Conservation (phyloP, 352 stramenopile species). For the Globisporangium perplexum region DNA sequence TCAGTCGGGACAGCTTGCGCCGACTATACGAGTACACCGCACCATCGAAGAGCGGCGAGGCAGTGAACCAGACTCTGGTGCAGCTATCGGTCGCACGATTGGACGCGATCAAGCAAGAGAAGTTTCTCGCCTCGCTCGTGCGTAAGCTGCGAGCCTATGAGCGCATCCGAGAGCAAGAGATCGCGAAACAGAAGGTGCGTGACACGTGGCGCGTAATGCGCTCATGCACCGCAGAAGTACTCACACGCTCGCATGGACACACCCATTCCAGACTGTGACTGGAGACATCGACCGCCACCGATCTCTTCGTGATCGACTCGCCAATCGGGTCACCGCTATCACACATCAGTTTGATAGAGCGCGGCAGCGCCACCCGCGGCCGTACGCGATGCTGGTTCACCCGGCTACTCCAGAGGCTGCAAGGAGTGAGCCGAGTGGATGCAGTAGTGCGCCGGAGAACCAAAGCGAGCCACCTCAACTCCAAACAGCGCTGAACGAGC, state of each 20-base stretch:
- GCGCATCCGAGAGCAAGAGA: slow-evolving; percentile 21
- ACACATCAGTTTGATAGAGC: background rate
- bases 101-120: slow-evolving; percentile 35
- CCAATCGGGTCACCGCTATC: slow-evolving; percentile 5
- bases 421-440: background rate
- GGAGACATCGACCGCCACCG: slow-evolving; percentile 1
- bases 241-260: background rate
- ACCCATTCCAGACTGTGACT: background rate
- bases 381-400: background rate
- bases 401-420: no score
- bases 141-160: slow-evolving; percentile 24
- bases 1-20: slow-evolving; percentile 10
- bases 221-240: background rate
- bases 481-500: background rate
- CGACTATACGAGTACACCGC: background rate
- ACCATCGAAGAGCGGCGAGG: background rate
- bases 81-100: slow-evolving; percentile 33
- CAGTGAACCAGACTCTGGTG: slow-evolving; percentile 24
- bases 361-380: background rate
- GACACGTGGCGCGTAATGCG: background rate
- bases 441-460: background rate
- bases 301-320: background rate
- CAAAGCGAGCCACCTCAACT: background rate
- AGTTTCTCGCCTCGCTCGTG: slow-evolving; percentile 15
- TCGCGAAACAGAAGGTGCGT: slow-evolving; percentile 21